phyloP scores from a whole-genome alignment of 2,329 filamentous ascomycete species.

The Penicillium sp. region DNA sequence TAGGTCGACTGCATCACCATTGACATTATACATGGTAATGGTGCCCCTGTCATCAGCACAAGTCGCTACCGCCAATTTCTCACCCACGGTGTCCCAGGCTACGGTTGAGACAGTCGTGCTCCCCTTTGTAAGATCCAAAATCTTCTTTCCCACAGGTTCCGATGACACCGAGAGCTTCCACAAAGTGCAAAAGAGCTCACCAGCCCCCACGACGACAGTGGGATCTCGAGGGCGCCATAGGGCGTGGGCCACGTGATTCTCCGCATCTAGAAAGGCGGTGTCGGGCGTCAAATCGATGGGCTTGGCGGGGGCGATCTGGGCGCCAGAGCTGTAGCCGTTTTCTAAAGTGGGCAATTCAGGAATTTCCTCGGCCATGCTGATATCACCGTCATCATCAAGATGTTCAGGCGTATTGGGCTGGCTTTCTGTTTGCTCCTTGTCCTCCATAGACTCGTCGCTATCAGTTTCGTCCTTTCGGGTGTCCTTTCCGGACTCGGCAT shows the following conservation, averaged over 20 bases:
- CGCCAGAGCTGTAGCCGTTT: constrained; percentile 47
- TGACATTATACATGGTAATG: constrained; percentile 46
- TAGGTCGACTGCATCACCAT: constrained; percentile 46
- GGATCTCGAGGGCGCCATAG: constrained; percentile 49
- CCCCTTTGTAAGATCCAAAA: constrained; percentile 37
- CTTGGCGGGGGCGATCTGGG: constrained; percentile 51
- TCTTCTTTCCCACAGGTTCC: constrained; percentile 33
- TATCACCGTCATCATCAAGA: constrained; percentile 47
- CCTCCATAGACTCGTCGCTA: constrained; percentile 41
- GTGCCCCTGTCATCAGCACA: constrained; percentile 44
- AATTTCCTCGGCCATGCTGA: constrained; percentile 40
- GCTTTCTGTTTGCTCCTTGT: constrained; percentile 38
- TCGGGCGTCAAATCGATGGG: constrained; percentile 47
- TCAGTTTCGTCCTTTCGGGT: constrained; percentile 38
- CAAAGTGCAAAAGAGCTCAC: constrained; percentile 47
- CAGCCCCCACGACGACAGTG: constrained; percentile 42
- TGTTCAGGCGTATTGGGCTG: constrained; percentile 19
- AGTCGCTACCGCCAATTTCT: constrained; percentile 48
- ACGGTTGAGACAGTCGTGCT: constrained; percentile 44
- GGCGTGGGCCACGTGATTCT: constrained; percentile 42
- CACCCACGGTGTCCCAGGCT: constrained; percentile 47
- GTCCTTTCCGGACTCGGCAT: constrained; percentile 35
- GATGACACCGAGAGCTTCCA: constrained; percentile 42
- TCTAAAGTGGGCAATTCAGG: constrained; percentile 40
- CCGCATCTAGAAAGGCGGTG: constrained; percentile 44